Base-by-base conservation (phyloP, 495 filamentous ascomycete genomes). In the Hypoxylon cercidicola region DNA sequence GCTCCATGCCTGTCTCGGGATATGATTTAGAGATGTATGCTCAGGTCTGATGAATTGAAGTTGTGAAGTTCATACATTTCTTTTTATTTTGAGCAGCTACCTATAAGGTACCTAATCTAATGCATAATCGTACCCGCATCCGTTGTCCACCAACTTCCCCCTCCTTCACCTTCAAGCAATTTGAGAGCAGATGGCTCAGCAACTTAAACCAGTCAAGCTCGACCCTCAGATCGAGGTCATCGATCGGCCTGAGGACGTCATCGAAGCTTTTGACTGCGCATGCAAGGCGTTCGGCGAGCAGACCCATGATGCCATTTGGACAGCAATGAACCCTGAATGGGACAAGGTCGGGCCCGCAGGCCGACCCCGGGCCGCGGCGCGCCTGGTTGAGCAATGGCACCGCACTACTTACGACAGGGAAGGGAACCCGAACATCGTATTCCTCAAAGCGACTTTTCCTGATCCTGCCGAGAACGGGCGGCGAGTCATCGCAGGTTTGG, bases 381-480 rank as follows among this genome's bases (percentile, higher is more conserved):
- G 74, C 0, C 49, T 80, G 47, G 57, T 71, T 12, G 51, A 64
- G 9, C 68, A 78, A 15, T 81, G 74, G 75, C 51, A 58, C 6
- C 23, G 30, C 11, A 62, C 52, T 15, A 75, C 57, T 0, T 72
- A 62, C 5, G 73, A 73, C 30, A 69, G 75, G 28, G 55, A 67
- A n/a, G 77, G 80, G 7, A 62, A 75, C 21, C 69, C 78, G 0
- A 80, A 79, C 45, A 75, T 73, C 0, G 44, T 81, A 1, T 82
- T 77, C 37, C 75, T 83, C 53, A 81, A 80, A 19, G 79, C 79
- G 5, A 79, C 73, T 5, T 30, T 82, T 5, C 67, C 76, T 0
- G 49, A 55, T 40, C 56, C 51, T 1, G n/a, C 67, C 5, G 16
- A 37, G 1, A 32, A 49, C 2, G 51, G 52, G 1, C 58, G 69